Base-by-base conservation (phyloP, 257 asterid species). In the Dorcoceras hygrometricum region DNA sequence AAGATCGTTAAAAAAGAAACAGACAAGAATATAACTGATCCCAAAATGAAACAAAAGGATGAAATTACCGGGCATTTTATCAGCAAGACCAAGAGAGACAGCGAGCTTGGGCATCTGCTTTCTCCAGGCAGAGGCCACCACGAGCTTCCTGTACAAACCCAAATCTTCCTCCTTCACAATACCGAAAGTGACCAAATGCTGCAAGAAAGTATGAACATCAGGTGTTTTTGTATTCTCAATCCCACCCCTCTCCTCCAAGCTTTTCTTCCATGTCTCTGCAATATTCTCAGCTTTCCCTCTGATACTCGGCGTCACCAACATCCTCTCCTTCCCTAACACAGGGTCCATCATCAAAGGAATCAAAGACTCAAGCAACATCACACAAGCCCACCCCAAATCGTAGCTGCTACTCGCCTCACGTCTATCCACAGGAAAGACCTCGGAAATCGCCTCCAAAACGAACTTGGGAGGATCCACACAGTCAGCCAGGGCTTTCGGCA, bases 311-410 rank as follows among this genome's bases (percentile, higher is more conserved):
- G 99, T 94, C 76, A 94, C 96, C 81, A 88, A 69, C 91, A 88
- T 80, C 92, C 99, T 87, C 86, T 85, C 90, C 73, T 77, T 87
- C 62, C 97, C 99, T 77, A 94, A 57, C 11, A 90, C 94, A 6
- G 99, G 97, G 83, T 94, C 99, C 84, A 90, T 78, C 90, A 93
- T 83, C 78, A 86, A 96, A 24, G 99, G 99, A 69, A 89, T 86
- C 90, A 94, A 78, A 4, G 96, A 84, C 82, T 94, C 98, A 86
- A 94, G 59, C 83, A 94, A 68, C 86, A 94, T 71, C 58, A 94
- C 99, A 63, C 99, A 94, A 34, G 99, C 97, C 99, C 99, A 94
- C 2, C 99, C 99, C 82, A 94, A 83, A 84, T 94, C 99, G 63
- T 56, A 68, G 18, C 63, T 59, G 19, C 34, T 46, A 27, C 71